These are phyloP conservation scores for Moricandia moricandioides DNA, from an alignment of 345 rosid species.

Conservation along the genomic window DNA sequence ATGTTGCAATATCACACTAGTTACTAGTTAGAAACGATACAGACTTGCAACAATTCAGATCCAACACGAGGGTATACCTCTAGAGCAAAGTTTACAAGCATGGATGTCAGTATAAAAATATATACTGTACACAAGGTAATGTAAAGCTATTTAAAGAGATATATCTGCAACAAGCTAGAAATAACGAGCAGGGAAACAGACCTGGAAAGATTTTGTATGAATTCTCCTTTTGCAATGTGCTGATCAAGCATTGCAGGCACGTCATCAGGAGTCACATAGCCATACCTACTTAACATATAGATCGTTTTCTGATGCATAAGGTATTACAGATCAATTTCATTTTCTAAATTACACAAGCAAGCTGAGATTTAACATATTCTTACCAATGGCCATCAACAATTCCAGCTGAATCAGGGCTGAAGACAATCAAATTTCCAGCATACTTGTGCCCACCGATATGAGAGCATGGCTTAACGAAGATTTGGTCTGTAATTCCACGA, in stretches of 20 bases:
- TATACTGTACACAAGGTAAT: background rate
- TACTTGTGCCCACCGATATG: constrained; percentile 96
- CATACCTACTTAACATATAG: constrained; percentile 63
- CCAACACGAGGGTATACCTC: background rate
- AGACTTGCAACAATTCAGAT: background rate
- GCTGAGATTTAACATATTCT: constrained; percentile 4
- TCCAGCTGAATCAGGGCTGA: constrained; percentile 61
- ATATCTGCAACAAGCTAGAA: constrained; percentile 4
- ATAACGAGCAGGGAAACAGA: constrained; percentile 30
- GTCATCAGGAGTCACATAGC: constrained; percentile 89
- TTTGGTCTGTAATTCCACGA: constrained; percentile 44
- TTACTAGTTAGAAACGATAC: background rate
- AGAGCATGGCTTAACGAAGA: constrained; percentile 73
- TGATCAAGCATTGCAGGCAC: constrained; percentile 83
- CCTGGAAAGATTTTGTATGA: constrained; percentile 81
- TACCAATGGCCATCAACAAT: constrained; percentile 77
- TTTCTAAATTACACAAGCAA: background rate
- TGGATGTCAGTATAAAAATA: background rate
- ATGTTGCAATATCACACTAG: background rate
- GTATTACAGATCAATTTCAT: background rate
- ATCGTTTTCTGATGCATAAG: background rate
- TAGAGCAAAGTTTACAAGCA: constrained; percentile 11
- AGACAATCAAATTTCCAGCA: constrained; percentile 89
- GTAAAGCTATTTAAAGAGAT: background rate
- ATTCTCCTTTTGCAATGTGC: constrained; percentile 74